Evolutionary conservation across 352 stramenopile genomes (phyloP).

Genomic region (Pythium graminicola): DNA sequence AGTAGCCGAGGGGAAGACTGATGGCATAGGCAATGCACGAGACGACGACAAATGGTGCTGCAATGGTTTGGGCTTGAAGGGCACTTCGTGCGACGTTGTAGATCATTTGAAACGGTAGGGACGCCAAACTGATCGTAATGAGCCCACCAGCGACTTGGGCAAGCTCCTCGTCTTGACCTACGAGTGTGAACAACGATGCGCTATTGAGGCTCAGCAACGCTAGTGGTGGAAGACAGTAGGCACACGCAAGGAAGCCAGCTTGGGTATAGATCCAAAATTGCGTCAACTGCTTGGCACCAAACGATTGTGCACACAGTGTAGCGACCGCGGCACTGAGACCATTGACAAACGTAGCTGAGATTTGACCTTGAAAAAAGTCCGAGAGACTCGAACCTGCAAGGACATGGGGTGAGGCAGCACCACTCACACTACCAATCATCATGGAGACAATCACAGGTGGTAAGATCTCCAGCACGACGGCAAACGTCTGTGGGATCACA

Average conservation of each 20-base stretch:
- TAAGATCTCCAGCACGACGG: constrained; percentile 1
- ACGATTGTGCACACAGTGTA: constrained; percentile 41
- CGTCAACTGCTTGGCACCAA: constrained; percentile 25
- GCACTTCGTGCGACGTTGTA: constrained; percentile 49
- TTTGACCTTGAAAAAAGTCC: constrained; percentile 19
- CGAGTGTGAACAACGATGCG: constrained; percentile 15
- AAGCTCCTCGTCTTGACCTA: constrained; percentile 49
- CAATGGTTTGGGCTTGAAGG: constrained; percentile 62
- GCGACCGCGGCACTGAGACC: constrained; percentile 30
- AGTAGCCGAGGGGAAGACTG: constrained; percentile 40
- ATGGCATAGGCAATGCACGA: constrained; percentile 36
- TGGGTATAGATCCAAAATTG: constrained; percentile 45
- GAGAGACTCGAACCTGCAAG: constrained; percentile 14
- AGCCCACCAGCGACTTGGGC: constrained; percentile 34
- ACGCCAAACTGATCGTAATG: constrained; percentile 30
- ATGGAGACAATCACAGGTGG: constrained; percentile 10
- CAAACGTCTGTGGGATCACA: neutral
- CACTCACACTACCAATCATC: constrained; percentile 15
- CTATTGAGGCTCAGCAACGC: constrained; percentile 19
- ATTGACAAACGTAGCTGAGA: constrained; percentile 19
- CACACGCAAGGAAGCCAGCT: constrained; percentile 27
- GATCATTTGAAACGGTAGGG: constrained; percentile 39
- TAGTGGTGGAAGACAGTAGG: constrained; percentile 18
- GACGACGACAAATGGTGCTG: constrained; percentile 38
- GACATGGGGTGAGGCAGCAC: neutral